These are phyloP conservation scores for Lactarius akahatsu DNA, from an alignment of 768 basidiomycete genomes.

Conservation along the genomic window DNA sequence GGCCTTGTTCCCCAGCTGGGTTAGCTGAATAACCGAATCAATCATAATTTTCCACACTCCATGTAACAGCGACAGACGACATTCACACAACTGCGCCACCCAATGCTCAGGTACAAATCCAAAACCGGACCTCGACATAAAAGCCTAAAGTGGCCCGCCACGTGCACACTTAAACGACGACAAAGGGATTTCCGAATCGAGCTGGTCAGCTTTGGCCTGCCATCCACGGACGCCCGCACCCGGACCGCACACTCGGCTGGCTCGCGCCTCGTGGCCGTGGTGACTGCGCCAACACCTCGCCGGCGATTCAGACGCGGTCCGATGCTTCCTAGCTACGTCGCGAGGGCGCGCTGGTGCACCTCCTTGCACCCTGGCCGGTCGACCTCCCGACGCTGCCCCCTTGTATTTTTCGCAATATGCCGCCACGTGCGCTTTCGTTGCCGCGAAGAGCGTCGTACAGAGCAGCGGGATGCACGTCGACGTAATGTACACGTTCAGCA, in stretches of 20 bases:
- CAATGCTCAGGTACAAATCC: neutral
- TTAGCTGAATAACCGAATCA: neutral
- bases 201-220: neutral
- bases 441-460: conserved; percentile 14
- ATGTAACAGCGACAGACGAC: neutral
- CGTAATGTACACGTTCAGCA: conserved; percentile 3
- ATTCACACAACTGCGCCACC: neutral
- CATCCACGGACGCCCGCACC: neutral
- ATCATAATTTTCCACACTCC: neutral
- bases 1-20: conserved; percentile 23
- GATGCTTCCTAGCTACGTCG: neutral
- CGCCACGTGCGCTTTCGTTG: neutral
- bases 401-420: conserved; percentile 5
- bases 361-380: neutral
- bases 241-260: neutral
- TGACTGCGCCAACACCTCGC: neutral
- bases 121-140: conserved; percentile 2
- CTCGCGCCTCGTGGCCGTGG: neutral
- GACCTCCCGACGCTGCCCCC: neutral
- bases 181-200: conserved; percentile 23
- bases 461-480: conserved; percentile 3
- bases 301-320: conserved; percentile 1
- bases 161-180: conserved; percentile 11
- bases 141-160: conserved; percentile 21
- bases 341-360: conserved; percentile 6